Conservation (phyloP, 192 early-diverging fungal genomes). For the Entomortierella beljakovae region DNA sequence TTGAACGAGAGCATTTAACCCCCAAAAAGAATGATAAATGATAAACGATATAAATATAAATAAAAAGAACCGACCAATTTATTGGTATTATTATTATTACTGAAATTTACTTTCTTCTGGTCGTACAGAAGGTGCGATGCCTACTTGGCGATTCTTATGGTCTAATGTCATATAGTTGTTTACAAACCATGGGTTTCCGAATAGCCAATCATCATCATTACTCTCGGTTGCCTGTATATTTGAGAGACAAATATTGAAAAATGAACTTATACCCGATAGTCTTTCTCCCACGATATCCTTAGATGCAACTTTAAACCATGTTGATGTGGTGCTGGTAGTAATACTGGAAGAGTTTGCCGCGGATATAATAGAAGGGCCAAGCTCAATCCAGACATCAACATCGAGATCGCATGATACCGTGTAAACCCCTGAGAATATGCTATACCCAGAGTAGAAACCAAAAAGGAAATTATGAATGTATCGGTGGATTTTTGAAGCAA, state of each 20-base stretch:
- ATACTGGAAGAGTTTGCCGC: neutral
- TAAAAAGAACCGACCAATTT: neutral
- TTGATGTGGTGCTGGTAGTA: conserved; percentile 5
- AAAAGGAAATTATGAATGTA: conserved; percentile 35
- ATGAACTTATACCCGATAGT: neutral
- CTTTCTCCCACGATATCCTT: conserved; percentile 24
- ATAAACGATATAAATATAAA: no score
- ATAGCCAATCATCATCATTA: conserved; percentile 38
- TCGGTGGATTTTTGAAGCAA: conserved; percentile 9
- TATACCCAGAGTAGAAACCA: conserved; percentile 31
- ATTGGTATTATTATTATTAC: neutral
- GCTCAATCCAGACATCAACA: conserved; percentile 20
- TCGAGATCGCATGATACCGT: conserved; percentile 19
- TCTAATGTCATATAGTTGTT: conserved; percentile 39
- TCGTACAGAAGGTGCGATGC: conserved; percentile 17
- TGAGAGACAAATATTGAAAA: conserved; percentile 22
- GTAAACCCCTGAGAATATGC: conserved; percentile 3
- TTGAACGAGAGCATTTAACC: conserved; percentile 25
- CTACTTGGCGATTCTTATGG: conserved; percentile 18
- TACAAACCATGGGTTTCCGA: conserved; percentile 31
- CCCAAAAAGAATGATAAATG: conserved; percentile 22
- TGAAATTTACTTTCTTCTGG: no score
- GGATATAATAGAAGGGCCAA: neutral
- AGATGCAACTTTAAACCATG: conserved; percentile 13
- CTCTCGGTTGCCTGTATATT: conserved; percentile 26